phyloP scores from a whole-genome alignment of 352 stramenopile species.

The Blastocystis hominis region DNA sequence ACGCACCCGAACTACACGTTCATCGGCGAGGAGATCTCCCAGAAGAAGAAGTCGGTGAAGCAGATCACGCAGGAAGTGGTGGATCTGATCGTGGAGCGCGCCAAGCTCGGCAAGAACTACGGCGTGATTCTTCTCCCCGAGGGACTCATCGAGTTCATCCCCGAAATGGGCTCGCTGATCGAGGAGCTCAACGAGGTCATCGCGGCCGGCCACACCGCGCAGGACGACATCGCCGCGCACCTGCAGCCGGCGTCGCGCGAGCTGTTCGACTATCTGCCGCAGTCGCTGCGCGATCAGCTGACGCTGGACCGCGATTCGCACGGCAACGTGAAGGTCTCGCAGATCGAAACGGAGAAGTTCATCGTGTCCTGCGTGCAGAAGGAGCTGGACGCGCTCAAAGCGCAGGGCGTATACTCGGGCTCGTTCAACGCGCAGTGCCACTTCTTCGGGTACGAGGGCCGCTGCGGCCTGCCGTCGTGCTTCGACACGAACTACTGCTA shows the following conservation, averaged over 20 bases:
- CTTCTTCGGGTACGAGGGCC: conserved; percentile 65
- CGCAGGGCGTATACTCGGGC: conserved; percentile 62
- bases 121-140: conserved; percentile 65
- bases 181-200: conserved; percentile 65
- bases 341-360: conserved; percentile 66
- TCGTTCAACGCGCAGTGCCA: conserved; percentile 64
- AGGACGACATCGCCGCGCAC: conserved; percentile 5
- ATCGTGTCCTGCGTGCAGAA: conserved; percentile 64
- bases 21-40: conserved; percentile 30
- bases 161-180: conserved; percentile 64
- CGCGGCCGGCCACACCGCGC: conserved; percentile 56
- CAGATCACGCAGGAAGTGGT: conserved; percentile 61
- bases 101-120: conserved; percentile 63
- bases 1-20: conserved; percentile 63
- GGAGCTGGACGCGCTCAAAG: conserved; percentile 62
- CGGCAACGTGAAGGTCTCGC: conserved; percentile 64
- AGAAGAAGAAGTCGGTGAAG: neutral
- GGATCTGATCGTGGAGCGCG: conserved; percentile 60
- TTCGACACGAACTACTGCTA: conserved; percentile 66
- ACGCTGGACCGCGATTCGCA: conserved; percentile 56
- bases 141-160: conserved; percentile 67
- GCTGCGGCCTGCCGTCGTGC: conserved; percentile 61
- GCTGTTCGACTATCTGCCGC: conserved; percentile 57
- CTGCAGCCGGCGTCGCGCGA: conserved; percentile 30
- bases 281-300: conserved; percentile 56